phyloP scores from a whole-genome alignment of 768 basidiomycete species.

The Russula emetica region DNA sequence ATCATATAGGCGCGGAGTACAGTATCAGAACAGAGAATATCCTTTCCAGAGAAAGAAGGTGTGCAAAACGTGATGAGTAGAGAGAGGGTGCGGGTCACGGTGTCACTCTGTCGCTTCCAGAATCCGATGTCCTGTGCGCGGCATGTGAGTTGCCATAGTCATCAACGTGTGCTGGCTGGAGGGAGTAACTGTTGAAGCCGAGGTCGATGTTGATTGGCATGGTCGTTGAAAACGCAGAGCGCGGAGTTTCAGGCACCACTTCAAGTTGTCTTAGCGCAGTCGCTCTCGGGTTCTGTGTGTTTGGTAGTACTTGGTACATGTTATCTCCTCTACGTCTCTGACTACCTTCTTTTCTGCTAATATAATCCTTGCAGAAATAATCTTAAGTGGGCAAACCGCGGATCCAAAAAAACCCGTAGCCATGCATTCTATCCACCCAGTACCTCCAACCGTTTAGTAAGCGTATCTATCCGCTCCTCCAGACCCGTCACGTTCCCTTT shows the following conservation, averaged over 20 bases:
- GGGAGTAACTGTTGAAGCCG: background rate
- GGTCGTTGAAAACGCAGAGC: background rate
- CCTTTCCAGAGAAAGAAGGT: background rate
- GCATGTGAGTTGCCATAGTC: background rate
- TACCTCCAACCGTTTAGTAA: constrained; percentile 44
- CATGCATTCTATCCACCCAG: constrained; percentile 25
- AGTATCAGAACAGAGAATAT: background rate
- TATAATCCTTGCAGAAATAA: background rate
- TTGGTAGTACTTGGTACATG: background rate
- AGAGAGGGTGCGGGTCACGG: too few species aligned
- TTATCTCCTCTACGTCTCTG: background rate
- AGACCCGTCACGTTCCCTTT: constrained; percentile 71
- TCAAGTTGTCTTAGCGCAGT: too few species aligned
- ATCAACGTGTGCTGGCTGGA: background rate
- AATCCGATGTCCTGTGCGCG: background rate
- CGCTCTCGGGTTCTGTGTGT: background rate
- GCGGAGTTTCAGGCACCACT: too few species aligned
- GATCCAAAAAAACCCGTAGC: background rate
- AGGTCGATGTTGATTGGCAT: background rate
- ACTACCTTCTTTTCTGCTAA: background rate
- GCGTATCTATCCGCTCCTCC: constrained; percentile 51
- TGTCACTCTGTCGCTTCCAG: background rate
- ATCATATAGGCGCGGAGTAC: background rate
- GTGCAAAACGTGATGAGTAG: background rate
- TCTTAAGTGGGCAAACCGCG: too few species aligned